phyloP scores from a whole-genome alignment of 2,329 filamentous ascomycete genomes.

The Colletotrichum australisinense region DNA sequence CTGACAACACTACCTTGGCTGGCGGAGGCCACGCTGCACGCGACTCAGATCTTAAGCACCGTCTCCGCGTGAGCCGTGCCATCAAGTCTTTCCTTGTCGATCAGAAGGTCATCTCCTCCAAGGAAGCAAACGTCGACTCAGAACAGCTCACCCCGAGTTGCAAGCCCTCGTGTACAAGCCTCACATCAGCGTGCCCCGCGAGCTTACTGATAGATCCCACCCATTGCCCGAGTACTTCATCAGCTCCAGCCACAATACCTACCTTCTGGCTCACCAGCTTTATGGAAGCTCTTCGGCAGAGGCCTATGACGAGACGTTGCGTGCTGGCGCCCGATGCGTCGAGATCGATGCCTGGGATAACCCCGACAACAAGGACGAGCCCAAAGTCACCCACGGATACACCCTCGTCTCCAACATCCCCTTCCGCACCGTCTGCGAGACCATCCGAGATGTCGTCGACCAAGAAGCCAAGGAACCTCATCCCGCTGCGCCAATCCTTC shows the following conservation, averaged over 20 bases:
- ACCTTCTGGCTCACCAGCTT: conserved; percentile 77
- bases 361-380: conserved; percentile 68
- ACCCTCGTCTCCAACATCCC: conserved; percentile 74
- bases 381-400: conserved; percentile 78
- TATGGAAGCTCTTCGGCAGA: conserved; percentile 71
- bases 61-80: conserved; percentile 69
- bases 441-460: conserved; percentile 72
- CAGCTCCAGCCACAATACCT: conserved; percentile 80
- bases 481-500: conserved; percentile 67
- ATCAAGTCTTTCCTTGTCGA: conserved; percentile 66
- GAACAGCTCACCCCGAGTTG: conserved; percentile 59
- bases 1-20: conserved; percentile 62
- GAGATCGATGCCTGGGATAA: conserved; percentile 82
- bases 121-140: conserved; percentile 55
- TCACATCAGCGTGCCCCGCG: conserved; percentile 66
- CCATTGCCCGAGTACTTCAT: conserved; percentile 78
- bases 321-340: conserved; percentile 74
- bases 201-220: conserved; percentile 67
- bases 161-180: conserved; percentile 64
- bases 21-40: conserved; percentile 69
- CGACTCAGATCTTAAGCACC: conserved; percentile 59
- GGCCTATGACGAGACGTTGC: conserved; percentile 72
- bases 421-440: conserved; percentile 74
- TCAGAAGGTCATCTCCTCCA: conserved; percentile 60
- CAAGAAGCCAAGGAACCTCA: conserved; percentile 60